Evolutionary conservation across 139 green algal genomes (phyloP), one percentile per base, ranked within the genome.

Genomic region (Pleodorina starrii): DNA sequence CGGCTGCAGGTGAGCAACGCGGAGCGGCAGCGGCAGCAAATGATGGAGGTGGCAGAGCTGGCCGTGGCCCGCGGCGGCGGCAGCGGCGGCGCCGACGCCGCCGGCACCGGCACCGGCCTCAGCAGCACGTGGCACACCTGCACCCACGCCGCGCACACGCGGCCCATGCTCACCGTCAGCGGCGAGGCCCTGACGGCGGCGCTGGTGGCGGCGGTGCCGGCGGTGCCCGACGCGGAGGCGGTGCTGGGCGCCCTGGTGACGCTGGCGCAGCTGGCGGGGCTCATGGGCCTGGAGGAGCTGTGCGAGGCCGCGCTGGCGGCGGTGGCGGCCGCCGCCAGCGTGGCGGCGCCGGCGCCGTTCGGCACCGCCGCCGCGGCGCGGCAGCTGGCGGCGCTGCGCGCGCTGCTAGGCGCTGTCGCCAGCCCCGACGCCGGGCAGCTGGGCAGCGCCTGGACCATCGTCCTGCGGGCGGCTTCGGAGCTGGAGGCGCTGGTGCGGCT

Each of bases 141-240:
- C 43, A 94, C 86, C 25, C 95, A 98, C 85, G 94, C 95, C 0
- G 95, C 98, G 89, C 96, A 98, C 73, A 92, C 92, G 1, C 91
- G 96, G 32, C 95, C 96, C 48, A 98, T 98, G 95, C 92, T 99
- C 51, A 94, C 97, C 85, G 95, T 97, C 46, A 83, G 84, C 32
- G 95, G 94, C 9, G 46, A 81, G 27, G 48, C 83, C 11, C 19
- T 88, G 29, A 77, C 94, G 48, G 88, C 92, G 16, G 93, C 92
- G 9, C 80, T 98, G 27, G 81, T 90, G 21, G 88, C 92, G 11
- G 91, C 90, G 2, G 71, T 96, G 16, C 68, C 78, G 1, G 71
- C 63, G 17, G 94, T 94, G 0, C 60, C 90, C 23, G 90, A 94
- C 46, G 86, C 83, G 14, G 76, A 85, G 25, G 84, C 88, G 19